Evolutionary conservation across 352 stramenopile genomes (phyloP).

Genomic region (Blastocystis sp.): DNA sequence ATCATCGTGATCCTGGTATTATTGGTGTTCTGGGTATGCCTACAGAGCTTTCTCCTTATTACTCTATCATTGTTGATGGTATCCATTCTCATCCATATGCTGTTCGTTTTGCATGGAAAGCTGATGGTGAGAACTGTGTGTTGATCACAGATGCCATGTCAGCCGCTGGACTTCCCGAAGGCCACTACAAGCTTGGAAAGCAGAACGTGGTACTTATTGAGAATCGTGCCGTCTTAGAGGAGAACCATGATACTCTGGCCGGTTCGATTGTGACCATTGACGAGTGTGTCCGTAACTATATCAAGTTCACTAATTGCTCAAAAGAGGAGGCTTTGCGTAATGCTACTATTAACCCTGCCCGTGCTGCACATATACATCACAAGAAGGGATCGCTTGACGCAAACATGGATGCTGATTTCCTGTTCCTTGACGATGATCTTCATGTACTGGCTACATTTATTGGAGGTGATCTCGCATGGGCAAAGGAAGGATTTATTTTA

Average conservation of each 20-base stretch:
- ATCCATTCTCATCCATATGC: conserved; percentile 76
- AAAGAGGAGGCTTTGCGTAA: conserved; percentile 73
- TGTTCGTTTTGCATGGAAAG: conserved; percentile 75
- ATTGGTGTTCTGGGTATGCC: conserved; percentile 74
- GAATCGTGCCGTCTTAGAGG: conserved; percentile 66
- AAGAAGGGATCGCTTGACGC: conserved; percentile 74
- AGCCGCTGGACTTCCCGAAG: conserved; percentile 74
- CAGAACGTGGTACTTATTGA: conserved; percentile 70
- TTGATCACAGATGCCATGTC: conserved; percentile 77
- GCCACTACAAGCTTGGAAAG: conserved; percentile 73
- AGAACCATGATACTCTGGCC: conserved; percentile 74
- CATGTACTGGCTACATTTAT: conserved; percentile 74
- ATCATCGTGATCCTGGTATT: conserved; percentile 79
- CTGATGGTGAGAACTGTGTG: conserved; percentile 73
- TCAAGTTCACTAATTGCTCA: conserved; percentile 75
- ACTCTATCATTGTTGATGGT: conserved; percentile 78
- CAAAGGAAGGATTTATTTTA: conserved; percentile 63
- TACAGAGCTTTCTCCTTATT: conserved; percentile 68
- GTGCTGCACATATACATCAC: conserved; percentile 69
- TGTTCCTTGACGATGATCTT: conserved; percentile 74
- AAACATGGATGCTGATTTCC: conserved; percentile 74
- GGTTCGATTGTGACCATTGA: conserved; percentile 77
- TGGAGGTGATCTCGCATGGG: conserved; percentile 66
- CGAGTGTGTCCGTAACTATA: conserved; percentile 73
- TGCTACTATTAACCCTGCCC: conserved; percentile 74